These are phyloP conservation scores for Pilatotrama ljubarskyi DNA, from an alignment of 768 basidiomycete genomes.

Conservation along the genomic window DNA sequence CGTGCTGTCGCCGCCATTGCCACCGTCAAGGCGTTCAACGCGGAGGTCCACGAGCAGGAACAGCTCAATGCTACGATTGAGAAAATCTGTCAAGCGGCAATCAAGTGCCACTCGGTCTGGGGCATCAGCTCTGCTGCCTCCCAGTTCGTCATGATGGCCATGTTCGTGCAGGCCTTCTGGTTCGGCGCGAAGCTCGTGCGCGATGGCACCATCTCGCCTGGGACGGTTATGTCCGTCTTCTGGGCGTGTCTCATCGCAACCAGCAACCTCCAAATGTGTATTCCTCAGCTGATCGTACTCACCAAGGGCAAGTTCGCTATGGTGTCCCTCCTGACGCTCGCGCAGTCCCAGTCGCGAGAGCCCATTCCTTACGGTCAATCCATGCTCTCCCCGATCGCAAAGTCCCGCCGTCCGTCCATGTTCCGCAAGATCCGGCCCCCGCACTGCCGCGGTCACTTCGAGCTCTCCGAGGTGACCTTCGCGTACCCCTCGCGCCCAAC, in stretches of 20 bases:
- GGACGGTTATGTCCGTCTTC: slow-evolving; percentile 94
- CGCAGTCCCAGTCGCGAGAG: slow-evolving; percentile 38
- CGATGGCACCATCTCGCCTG: slow-evolving; percentile 64
- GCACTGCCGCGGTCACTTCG: slow-evolving; percentile 70
- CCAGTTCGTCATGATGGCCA: slow-evolving; percentile 83
- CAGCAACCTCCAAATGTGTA: slow-evolving; percentile 81
- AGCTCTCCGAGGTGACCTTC: slow-evolving; percentile 60
- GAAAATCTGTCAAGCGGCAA: slow-evolving; percentile 47
- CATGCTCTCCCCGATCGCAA: slow-evolving; percentile 19
- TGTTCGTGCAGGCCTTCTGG: slow-evolving; percentile 98
- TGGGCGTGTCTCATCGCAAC: slow-evolving; percentile 95
- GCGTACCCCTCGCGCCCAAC: slow-evolving; percentile 73
- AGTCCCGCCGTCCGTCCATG: slow-evolving; percentile 22
- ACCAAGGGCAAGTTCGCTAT: slow-evolving; percentile 84
- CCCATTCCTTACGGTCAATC: slow-evolving; percentile 25
- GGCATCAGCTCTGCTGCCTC: slow-evolving; percentile 63
- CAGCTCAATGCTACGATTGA: slow-evolving; percentile 48
- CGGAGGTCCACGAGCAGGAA: slow-evolving; percentile 54
- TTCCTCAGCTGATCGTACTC: slow-evolving; percentile 77
- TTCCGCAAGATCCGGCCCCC: slow-evolving; percentile 67
- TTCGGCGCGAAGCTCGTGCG: slow-evolving; percentile 88
- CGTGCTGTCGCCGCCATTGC: slow-evolving; percentile 74
- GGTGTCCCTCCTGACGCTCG: slow-evolving; percentile 62
- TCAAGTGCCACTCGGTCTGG: slow-evolving; percentile 70
- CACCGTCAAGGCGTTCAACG: slow-evolving; percentile 94